Evolutionary conservation across 345 rosid genomes (phyloP), one percentile per base, ranked within the genome.

Genomic region (Linum lewisii): DNA sequence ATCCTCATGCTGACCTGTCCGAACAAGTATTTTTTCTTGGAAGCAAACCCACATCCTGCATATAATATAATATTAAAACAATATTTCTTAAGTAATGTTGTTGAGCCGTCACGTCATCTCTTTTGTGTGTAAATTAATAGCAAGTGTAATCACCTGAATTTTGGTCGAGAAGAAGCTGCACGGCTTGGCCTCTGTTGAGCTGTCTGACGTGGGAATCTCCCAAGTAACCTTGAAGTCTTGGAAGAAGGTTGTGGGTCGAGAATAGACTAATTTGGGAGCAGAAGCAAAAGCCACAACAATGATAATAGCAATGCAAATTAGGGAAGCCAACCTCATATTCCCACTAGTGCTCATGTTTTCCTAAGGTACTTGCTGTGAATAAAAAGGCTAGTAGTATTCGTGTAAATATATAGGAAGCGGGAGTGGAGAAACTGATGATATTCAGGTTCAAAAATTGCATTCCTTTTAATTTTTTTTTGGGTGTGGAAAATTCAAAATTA

Each of bases 1-100:
- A 92, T 84, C 82, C 78, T 86, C 87, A 92, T 82, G 84, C 96
- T 84, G 5, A 92, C 90, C 54, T 80, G 78, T 51, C 98, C 96
- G 37, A 82, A 92, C 76, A 88, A 53, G 72, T 88, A 92, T 56
- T 74, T 56, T 24, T 75, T 66, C 79, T 84, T 81, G 58, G 98
- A 92, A 66, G 96, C 80, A 75, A 92, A 92, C 61, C 98, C 98
- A 71, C 90, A 80, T 62, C 98, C 98, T 86, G 69, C 25, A 53
- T 62, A 49, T 14, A n/a, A n/a, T n/a, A n/a, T n/a, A n/a, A n/a
- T n/a, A n/a, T n/a, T n/a, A n/a, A n/a, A n/a, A n/a, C n/a, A n/a
- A n/a, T n/a, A n/a, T n/a, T n/a, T n/a, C n/a, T n/a, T n/a, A n/a
- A n/a, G n/a, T n/a, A n/a, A n/a, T n/a, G n/a, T n/a, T n/a, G n/a